Evolutionary conservation across 495 filamentous ascomycete genomes (phyloP).

Genomic region (Barbatosphaeria neglecta): DNA sequence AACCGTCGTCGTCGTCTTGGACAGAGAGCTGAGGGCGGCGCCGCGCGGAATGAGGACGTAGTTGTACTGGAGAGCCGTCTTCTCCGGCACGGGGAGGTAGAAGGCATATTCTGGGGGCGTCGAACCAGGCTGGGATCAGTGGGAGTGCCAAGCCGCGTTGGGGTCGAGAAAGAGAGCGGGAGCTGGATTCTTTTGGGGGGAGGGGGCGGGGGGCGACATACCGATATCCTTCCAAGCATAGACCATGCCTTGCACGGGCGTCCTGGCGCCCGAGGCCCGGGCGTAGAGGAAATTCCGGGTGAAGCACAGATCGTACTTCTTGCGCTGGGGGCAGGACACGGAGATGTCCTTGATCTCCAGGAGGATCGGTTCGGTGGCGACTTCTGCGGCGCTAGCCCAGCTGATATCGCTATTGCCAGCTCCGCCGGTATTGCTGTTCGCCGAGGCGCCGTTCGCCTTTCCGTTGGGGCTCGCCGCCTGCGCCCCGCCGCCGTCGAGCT

Average conservation of each 20-base stretch:
- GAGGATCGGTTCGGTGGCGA: constrained; percentile 35
- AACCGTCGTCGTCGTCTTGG: constrained; percentile 19
- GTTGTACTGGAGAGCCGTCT: constrained; percentile 76
- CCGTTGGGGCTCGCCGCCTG: constrained; percentile 1
- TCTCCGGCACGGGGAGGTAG: constrained; percentile 84
- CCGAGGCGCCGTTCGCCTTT: constrained; percentile 7
- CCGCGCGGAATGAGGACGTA: constrained; percentile 75
- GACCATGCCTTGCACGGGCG: constrained; percentile 56
- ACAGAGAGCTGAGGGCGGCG: constrained; percentile 32
- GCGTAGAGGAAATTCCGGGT: constrained; percentile 55
- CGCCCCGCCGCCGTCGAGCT: constrained; percentile 34
- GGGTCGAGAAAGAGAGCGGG: neutral
- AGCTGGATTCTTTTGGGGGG: no score
- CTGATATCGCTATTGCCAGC: constrained; percentile 1
- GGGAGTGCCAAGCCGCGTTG: no score
- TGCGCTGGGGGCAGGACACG: constrained; percentile 71
- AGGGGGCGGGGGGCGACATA: constrained; percentile 28
- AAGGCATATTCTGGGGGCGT: constrained; percentile 69
- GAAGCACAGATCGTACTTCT: constrained; percentile 81
- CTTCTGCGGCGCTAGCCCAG: constrained; percentile 18
- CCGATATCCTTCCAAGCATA: constrained; percentile 61
- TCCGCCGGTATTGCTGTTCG: constrained; percentile 1
- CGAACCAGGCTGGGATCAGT: no score
- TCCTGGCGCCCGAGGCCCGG: constrained; percentile 48
- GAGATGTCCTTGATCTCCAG: constrained; percentile 62